Conservation (phyloP, 495 filamentous ascomycete species). For the Ramalina intermedia region DNA sequence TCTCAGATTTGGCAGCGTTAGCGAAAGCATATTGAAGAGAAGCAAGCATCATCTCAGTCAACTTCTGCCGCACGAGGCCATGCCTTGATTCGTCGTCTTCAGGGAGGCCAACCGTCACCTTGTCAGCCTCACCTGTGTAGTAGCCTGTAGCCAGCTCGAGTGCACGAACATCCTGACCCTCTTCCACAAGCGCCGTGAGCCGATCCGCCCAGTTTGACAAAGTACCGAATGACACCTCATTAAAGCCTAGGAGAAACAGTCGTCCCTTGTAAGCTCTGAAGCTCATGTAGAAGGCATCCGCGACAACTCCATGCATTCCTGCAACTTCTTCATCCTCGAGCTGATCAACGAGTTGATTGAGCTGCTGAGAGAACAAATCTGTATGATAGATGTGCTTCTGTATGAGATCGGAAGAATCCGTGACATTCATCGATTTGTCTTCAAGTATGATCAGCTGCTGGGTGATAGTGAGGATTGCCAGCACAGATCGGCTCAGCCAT, state of each 20-base stretch:
- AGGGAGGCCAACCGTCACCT: slow-evolving; percentile 81
- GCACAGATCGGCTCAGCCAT: slow-evolving; percentile 88
- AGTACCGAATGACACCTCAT: slow-evolving; percentile 75
- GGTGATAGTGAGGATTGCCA: slow-evolving; percentile 83
- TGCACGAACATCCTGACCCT: slow-evolving; percentile 81
- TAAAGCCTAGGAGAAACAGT: slow-evolving; percentile 79
- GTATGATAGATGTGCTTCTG: slow-evolving; percentile 84
- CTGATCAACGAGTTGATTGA: slow-evolving; percentile 72
- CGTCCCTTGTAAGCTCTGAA: slow-evolving; percentile 91
- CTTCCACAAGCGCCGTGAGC: slow-evolving; percentile 88
- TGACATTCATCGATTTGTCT: slow-evolving; percentile 73
- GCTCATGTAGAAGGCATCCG: slow-evolving; percentile 96
- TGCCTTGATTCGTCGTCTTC: slow-evolving; percentile 68
- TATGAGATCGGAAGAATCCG: slow-evolving; percentile 84
- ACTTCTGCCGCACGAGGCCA: slow-evolving; percentile 69
- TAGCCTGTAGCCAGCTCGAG: slow-evolving; percentile 84
- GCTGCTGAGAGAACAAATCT: slow-evolving; percentile 73
- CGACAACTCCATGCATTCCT: slow-evolving; percentile 88
- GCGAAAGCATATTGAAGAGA: slow-evolving; percentile 84
- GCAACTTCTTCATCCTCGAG: slow-evolving; percentile 67
- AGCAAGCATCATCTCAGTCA: slow-evolving; percentile 87
- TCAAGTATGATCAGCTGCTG: slow-evolving; percentile 87
- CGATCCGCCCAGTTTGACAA: slow-evolving; percentile 98
- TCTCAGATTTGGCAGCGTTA: slow-evolving; percentile 31
- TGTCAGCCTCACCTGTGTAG: slow-evolving; percentile 77